Evolutionary conservation across 345 rosid genomes (phyloP).

Genomic region (Trapa incisa): DNA sequence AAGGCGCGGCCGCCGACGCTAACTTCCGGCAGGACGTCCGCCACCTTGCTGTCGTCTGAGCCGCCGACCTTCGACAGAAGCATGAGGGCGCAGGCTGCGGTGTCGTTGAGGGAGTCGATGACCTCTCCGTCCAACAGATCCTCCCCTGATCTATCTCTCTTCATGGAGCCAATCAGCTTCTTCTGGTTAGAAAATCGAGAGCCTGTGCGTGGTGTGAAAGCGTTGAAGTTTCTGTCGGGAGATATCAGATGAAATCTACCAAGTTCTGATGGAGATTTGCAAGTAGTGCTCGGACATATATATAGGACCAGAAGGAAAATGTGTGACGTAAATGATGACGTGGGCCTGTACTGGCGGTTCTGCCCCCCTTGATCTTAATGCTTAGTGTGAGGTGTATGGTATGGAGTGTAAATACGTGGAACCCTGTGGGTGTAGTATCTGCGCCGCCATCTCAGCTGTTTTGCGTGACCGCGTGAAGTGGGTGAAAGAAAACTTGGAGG

Average conservation of each 20-base stretch:
- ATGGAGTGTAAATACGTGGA: not conserved
- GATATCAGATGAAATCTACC: not conserved
- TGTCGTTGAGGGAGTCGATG: conserved; percentile 18
- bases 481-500: not conserved
- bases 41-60: conserved; percentile 2
- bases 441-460: not conserved
- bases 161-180: conserved; percentile 11
- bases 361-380: too few relatives aligned
- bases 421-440: not conserved
- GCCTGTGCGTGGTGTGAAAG: too few relatives aligned
- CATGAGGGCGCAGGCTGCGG: conserved; percentile 50
- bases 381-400: not conserved
- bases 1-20: conserved; percentile 25
- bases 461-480: conserved; percentile 6
- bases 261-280: not conserved
- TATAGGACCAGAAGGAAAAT: not conserved
- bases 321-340: not conserved
- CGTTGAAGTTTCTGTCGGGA: too few relatives aligned
- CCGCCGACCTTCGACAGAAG: conserved; percentile 47
- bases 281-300: not conserved
- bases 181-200: not conserved
- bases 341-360: not conserved
- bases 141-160: conserved; percentile 25
- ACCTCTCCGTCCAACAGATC: conserved; percentile 7
- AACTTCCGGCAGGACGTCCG: not conserved